Evolutionary conservation across 768 basidiomycete species (phyloP), one percentile per base, ranked within the genome.

Genomic region (Lactarius indigo): DNA sequence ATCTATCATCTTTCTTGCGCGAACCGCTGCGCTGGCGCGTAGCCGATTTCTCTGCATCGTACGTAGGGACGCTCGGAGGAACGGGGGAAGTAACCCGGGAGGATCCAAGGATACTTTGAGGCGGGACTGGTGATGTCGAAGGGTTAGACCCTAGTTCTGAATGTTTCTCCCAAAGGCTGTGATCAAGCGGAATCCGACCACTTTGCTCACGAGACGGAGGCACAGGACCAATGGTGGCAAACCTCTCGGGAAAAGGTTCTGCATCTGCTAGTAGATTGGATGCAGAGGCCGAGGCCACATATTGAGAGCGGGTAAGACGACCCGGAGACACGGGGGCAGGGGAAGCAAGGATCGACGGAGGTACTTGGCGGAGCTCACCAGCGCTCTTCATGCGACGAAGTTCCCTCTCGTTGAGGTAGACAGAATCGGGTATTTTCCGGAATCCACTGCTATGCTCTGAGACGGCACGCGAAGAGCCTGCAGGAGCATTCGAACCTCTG

Each of bases 361-460:
- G 77, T 76, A 78, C 81, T 67, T 83, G 79, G 41, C 88, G 86
- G 47, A 93, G 79, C 75, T 92, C 91, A 42, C 90, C 91, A 26
- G 91, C 91, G 75, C 91, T 92, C 78, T 91, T 92, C 91, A 93
- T 92, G 74, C 68, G 70, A 63, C 57, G 70, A 71, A 69, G 56
- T 68, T 72, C 71, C 65, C 69, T 60, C 47, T 68, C 56, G 59
- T 68, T 76, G 70, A 76, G 76, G 65, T 79, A 75, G 59, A 79
- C 78, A 6, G 78, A 72, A 55, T 85, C 83, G 58, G 82, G 80
- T 33, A 74, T 75, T 20, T 67, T 64, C 61, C 61, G 9, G 12
- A 33, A 31, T 10, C 50, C 41, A 52, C 28, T 60, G 15, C 41
- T 57, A 50, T 69, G 64, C 20, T 64, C 55, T 31, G 63, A 64